Conservation (phyloP, 1,139 yeast species). For the Candida sanyaensis region DNA sequence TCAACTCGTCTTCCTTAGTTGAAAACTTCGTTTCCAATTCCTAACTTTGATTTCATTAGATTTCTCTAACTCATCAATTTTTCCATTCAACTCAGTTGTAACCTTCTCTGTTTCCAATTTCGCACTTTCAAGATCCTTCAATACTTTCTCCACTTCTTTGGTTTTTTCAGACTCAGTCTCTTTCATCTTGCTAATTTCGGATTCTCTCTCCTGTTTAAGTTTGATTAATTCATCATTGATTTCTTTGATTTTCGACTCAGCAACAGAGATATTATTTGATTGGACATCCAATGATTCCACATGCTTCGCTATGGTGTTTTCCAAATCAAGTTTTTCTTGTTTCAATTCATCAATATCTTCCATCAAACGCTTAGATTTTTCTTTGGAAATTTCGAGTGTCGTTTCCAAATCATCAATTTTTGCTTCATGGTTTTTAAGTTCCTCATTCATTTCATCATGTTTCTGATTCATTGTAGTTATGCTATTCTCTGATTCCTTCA, state of each 20-base stretch:
- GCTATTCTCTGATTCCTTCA: neutral
- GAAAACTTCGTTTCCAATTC: slow-evolving; percentile 5
- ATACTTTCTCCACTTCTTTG: slow-evolving; percentile 4
- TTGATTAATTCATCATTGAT: slow-evolving; percentile 9
- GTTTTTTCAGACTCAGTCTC: slow-evolving; percentile 3
- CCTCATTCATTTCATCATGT: slow-evolving; percentile 5
- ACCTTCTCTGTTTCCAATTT: slow-evolving; percentile 1
- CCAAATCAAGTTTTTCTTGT: slow-evolving; percentile 7
- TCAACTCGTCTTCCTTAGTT: slow-evolving; percentile 7
- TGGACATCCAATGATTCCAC: neutral
- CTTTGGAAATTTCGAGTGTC: slow-evolving; percentile 9
- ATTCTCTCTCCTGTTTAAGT: slow-evolving; percentile 13
- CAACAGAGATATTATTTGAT: neutral
- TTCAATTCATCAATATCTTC: slow-evolving; percentile 8
- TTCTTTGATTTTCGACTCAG: slow-evolving; percentile 6
- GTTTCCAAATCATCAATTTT: slow-evolving; percentile 11
- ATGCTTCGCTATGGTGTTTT: slow-evolving; percentile 1
- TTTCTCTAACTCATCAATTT: neutral
- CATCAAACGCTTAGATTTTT: slow-evolving; percentile 11
- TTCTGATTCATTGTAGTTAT: neutral
- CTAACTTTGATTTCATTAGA: slow-evolving; percentile 7
- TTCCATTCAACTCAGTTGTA: neutral
- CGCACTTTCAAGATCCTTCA: slow-evolving; percentile 4
- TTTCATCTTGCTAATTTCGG: slow-evolving; percentile 5
- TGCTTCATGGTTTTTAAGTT: slow-evolving; percentile 5